These are phyloP conservation scores for Leishmania amazonensis DNA, from an alignment of 208 protist genomes.

Conservation along the genomic window DNA sequence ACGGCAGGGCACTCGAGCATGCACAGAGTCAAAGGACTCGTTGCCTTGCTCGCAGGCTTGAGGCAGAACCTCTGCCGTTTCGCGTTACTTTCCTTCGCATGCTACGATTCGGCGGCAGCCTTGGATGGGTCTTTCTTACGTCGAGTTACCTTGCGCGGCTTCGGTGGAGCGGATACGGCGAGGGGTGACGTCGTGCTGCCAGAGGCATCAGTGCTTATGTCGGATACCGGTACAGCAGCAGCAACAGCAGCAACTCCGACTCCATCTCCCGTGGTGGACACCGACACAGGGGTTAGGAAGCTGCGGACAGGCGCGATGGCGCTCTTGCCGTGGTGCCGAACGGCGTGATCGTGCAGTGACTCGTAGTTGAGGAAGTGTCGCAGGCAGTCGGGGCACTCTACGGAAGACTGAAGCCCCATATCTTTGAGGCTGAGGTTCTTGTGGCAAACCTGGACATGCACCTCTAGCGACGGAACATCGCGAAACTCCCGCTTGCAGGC, in stretches of 20 bases:
- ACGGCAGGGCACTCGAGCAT: neutral
- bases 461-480: conserved; percentile 62
- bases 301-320: conserved; percentile 39
- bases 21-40: neutral
- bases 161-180: conserved; percentile 3
- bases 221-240: neutral
- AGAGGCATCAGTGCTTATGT: neutral
- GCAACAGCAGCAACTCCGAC: neutral
- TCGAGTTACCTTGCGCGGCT: conserved; percentile 34
- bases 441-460: conserved; percentile 57
- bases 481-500: conserved; percentile 80
- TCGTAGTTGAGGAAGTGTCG: conserved; percentile 65
- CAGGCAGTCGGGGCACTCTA: conserved; percentile 54
- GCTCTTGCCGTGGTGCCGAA: conserved; percentile 76
- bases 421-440: conserved; percentile 63
- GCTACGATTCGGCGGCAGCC: neutral
- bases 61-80: neutral
- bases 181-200: neutral
- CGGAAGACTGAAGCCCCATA: conserved; percentile 52
- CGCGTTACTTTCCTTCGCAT: neutral
- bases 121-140: conserved; percentile 5
- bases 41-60: neutral
- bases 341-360: conserved; percentile 60
- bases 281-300: conserved; percentile 30
- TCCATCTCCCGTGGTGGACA: neutral